Percentiles rank a stretch among this genome's conserved stretches.
phyloP scores from a whole-genome alignment of 2,329 filamentous ascomycete species.

The Albifimbria verrucaria region DNA sequence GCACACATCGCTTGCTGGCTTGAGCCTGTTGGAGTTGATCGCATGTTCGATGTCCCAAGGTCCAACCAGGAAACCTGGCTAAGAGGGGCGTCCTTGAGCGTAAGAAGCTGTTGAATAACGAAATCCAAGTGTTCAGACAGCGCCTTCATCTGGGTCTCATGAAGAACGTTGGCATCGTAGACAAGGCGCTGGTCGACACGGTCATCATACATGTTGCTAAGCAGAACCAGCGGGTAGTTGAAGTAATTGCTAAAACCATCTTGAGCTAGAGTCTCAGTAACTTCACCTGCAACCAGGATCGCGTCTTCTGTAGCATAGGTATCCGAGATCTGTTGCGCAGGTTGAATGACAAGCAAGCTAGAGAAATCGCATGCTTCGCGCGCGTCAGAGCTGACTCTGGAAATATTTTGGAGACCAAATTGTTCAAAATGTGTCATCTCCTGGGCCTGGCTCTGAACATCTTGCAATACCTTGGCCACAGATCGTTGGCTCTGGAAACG shows the following conservation, averaged over 20 bases:
- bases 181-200: background rate
- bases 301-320: background rate
- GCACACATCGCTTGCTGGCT: background rate
- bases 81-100: background rate
- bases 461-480: background rate
- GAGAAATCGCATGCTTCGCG: background rate
- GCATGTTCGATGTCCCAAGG: background rate
- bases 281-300: background rate
- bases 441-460: background rate
- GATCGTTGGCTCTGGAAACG: background rate
- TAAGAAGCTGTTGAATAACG: background rate
- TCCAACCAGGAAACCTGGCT: background rate
- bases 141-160: background rate
- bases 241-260: background rate
- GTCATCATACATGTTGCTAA: background rate
- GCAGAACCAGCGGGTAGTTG: background rate
- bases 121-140: background rate
- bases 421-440: background rate
- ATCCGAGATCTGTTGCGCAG: background rate
- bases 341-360: constrained; percentile 1
- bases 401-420: background rate
- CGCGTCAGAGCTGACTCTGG: background rate
- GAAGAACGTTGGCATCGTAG: background rate
- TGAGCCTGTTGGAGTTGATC: background rate
- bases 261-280: background rate